A percentile compares a stretch with the other conserved stretches of the same genome.
Conservation (phyloP, 202 grass and related monocot genomes). For the Digitaria exilis region DNA sequence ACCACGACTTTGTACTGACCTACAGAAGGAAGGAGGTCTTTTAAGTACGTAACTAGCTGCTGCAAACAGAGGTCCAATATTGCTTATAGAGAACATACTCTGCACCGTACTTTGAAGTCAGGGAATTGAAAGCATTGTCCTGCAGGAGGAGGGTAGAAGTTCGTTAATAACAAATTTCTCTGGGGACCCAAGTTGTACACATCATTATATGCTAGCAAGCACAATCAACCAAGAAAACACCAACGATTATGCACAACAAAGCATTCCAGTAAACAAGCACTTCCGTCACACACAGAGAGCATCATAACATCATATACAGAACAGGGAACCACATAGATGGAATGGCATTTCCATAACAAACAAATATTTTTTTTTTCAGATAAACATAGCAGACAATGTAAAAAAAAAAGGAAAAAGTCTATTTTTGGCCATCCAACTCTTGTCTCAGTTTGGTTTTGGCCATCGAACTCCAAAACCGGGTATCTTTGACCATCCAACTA, state of each 20-base stretch:
- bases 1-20: constrained; percentile 48
- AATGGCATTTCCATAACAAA: neutral
- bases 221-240: constrained; percentile 14
- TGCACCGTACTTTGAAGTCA: constrained; percentile 50
- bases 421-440: no score
- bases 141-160: constrained; percentile 41
- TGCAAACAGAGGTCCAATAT: constrained; percentile 21
- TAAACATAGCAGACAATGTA: neutral
- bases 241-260: constrained; percentile 8
- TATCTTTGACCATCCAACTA: no score
- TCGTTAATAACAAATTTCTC: constrained; percentile 17
- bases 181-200: neutral
- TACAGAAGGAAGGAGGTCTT: constrained; percentile 44
- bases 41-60: constrained; percentile 34
- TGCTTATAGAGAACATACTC: constrained; percentile 56
- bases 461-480: no score
- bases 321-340: constrained; percentile 20
- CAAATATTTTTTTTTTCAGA: neutral
- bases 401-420: no score
- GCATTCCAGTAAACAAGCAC: constrained; percentile 14
- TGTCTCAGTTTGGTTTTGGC: no score
- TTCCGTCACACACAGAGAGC: constrained; percentile 12
- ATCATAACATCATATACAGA: constrained; percentile 1
- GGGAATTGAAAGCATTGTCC: constrained; percentile 50
- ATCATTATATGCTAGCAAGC: constrained; percentile 9